Percentiles rank a stretch among this genome's conserved stretches.
phyloP scores from a whole-genome alignment of 805 yeast species.

The baker's yeast (Saccharomyces cerevisiae) region DNA sequence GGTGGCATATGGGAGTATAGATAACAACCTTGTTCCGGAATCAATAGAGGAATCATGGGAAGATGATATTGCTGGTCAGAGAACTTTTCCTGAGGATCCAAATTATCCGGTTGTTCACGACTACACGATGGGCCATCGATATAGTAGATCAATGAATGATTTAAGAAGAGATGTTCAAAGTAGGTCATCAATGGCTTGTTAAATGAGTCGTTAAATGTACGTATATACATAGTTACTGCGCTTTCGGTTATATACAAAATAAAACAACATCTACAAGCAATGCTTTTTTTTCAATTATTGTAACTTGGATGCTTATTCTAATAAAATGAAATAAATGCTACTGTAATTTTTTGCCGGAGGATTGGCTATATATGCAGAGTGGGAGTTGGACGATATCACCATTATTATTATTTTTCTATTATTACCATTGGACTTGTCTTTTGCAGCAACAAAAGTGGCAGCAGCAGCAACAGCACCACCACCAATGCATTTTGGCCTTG shows the following conservation, averaged over 20 bases:
- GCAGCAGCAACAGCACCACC: not conserved
- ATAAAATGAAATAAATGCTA: not conserved
- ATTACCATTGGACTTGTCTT: not conserved
- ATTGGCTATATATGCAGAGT: not conserved
- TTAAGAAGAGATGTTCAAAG: slow-evolving; percentile 15
- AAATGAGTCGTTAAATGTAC: not conserved
- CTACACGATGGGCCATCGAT: slow-evolving; percentile 19
- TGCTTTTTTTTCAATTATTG: not conserved
- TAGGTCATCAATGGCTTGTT: slow-evolving; percentile 6
- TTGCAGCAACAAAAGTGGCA: too few species aligned
- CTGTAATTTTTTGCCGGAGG: not conserved
- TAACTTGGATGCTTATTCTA: not conserved
- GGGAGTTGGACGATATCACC: not conserved
- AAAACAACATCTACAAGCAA: not conserved
- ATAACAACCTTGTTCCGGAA: not conserved
- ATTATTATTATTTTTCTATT: not conserved
- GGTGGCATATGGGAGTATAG: slow-evolving; percentile 37
- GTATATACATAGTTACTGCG: not conserved
- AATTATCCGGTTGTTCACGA: slow-evolving; percentile 31
- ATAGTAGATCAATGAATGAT: slow-evolving; percentile 16
- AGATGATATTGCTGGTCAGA: slow-evolving; percentile 13
- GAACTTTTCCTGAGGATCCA: slow-evolving; percentile 26
- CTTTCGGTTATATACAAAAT: not conserved
- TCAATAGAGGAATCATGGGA: slow-evolving; percentile 20
- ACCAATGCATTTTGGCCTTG: not conserved